phyloP scores from a whole-genome alignment of 768 basidiomycete species.

The Suillus subaureus region DNA sequence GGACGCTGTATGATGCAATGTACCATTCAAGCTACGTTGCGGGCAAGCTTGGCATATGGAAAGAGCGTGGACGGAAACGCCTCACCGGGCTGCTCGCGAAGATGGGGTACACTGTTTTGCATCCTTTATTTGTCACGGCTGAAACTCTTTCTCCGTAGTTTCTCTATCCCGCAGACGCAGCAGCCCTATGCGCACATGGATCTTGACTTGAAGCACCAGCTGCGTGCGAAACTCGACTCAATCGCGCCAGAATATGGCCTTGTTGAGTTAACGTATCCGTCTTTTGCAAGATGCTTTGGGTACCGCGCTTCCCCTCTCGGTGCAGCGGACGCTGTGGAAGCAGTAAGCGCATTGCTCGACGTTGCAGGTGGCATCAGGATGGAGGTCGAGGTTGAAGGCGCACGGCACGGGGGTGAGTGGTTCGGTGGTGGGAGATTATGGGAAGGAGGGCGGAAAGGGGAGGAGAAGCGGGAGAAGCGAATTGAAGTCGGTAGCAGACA shows the following conservation, averaged over 20 bases:
- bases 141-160: constrained; percentile 49
- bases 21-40: constrained; percentile 96
- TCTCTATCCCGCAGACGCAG: constrained; percentile 92
- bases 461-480: constrained; percentile 37
- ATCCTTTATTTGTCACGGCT: constrained; percentile 5
- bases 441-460: constrained; percentile 52
- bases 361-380: constrained; percentile 89
- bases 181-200: constrained; percentile 97
- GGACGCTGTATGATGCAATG: constrained; percentile 99
- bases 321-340: constrained; percentile 93
- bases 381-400: constrained; percentile 88
- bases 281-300: constrained; percentile 90
- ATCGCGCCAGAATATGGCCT: constrained; percentile 96
- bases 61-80: constrained; percentile 86
- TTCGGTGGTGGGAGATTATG: constrained; percentile 84
- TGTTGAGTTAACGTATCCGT: constrained; percentile 89
- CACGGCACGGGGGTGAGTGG: constrained; percentile 93
- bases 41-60: constrained; percentile 95
- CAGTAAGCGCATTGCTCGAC: constrained; percentile 82
- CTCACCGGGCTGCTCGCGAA: constrained; percentile 93
- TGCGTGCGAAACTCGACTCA: constrained; percentile 81
- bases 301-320: constrained; percentile 87
- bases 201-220: constrained; percentile 82
- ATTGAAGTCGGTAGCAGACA: constrained; percentile 21
- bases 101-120: constrained; percentile 74